Percentiles rank a stretch among this genome's conserved stretches.
Conservation (phyloP, 139 green algal genomes). For the Pleodorina starrii region DNA sequence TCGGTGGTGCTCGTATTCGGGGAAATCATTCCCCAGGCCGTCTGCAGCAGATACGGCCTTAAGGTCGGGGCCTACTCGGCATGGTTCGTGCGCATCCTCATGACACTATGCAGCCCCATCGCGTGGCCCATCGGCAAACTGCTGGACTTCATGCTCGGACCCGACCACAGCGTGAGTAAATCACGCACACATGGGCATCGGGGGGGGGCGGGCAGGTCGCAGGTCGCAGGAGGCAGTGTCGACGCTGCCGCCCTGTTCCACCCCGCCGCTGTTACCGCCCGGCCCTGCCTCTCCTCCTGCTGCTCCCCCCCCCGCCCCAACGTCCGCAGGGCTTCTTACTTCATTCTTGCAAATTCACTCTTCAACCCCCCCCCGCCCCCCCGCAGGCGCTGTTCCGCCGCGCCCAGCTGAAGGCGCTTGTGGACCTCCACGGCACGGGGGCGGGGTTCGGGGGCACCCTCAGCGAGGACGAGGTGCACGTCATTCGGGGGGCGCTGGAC, state of each 20-base stretch:
- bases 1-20: conserved; percentile 91
- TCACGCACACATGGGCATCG: no score
- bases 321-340: no score
- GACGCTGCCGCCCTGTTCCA: no score
- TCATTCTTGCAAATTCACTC: no score
- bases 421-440: conserved; percentile 84
- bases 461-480: conserved; percentile 69
- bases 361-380: no score
- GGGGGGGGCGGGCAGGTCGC: no score
- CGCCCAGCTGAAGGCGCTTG: conserved; percentile 91
- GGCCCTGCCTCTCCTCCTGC: neutral
- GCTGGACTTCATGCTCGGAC: conserved; percentile 87
- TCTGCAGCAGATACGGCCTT: conserved; percentile 92
- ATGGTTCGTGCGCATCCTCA: conserved; percentile 85
- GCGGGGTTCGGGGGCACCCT: conserved; percentile 86
- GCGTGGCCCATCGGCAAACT: conserved; percentile 86
- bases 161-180: conserved; percentile 69
- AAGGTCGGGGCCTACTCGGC: conserved; percentile 85
- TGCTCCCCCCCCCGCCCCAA: neutral
- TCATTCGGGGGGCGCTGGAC: conserved; percentile 90
- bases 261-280: neutral
- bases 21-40: conserved; percentile 58
- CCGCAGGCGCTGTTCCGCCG: conserved; percentile 81
- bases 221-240: no score
- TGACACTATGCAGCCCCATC: conserved; percentile 78